Evolutionary conservation across 768 basidiomycete species (phyloP), one percentile per base, ranked within the genome.

Genomic region (Collybia sp.): DNA sequence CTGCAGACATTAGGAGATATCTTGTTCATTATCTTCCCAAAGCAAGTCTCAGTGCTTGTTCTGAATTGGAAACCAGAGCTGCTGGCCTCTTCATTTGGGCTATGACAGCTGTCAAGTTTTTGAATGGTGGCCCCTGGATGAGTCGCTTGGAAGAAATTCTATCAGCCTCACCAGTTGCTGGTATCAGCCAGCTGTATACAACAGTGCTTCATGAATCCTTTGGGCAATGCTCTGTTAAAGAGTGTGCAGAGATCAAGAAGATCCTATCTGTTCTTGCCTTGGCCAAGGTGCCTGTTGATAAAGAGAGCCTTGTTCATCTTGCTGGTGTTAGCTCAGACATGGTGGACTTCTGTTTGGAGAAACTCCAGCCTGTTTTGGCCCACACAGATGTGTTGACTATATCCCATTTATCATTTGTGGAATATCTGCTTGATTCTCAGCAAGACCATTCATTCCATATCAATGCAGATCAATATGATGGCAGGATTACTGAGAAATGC

Each of bases 31-130:
- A 25, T 25, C 25, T 25, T 25, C 8, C 25, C 25, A 25, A 8
- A 25, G 25, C 25, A 25, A 25, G 25, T 25, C 25, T 8, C 25
- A 25, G 25, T 25, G 8, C 25, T 25, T 25, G 25, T 25, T 25
- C 25, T 25, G 25, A 25, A 25, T 25, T 25, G 25, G 25, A 25
- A 25, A 25, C n/a, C n/a, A n/a, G 25, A 8, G 25, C 25, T 25
- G 43, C 42, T 13, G 58, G 58, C 0, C 47, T 60, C 0, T 59
- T 61, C 44, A 56, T 58, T 16, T 61, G 59, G 59, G 55, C 55
- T 12, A 43, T 48, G 6, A 56, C 53, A 8, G 59, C 58, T 2
- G 42, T 36, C 39, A 48, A 47, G 18, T 59, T 56, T 30, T 54
- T 60, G 17, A 44, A 4, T 15, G 51, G 53, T 0, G 49, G 48